These are phyloP conservation scores for Pelargonium cotyledonis DNA, from an alignment of 441 rosid species.

Conservation along the genomic window DNA sequence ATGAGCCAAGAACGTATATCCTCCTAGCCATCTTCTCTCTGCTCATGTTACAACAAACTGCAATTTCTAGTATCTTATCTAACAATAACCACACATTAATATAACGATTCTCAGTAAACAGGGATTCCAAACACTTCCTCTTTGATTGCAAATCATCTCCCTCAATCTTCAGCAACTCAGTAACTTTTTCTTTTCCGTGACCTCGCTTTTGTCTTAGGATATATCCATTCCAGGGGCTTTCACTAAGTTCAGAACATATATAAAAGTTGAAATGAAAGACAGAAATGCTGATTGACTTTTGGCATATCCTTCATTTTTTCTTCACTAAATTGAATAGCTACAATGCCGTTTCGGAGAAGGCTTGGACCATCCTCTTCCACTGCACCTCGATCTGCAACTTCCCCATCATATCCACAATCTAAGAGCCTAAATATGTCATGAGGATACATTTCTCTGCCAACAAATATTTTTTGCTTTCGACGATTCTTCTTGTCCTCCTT, in stretches of 20 bases:
- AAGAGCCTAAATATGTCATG: neutral
- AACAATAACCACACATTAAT: neutral
- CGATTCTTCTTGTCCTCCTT: neutral
- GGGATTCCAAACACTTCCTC: neutral
- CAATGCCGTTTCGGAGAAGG: neutral
- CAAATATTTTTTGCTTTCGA: neutral
- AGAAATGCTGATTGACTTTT: neutral
- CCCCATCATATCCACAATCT: neutral
- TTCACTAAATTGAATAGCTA: neutral
- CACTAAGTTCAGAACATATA: neutral
- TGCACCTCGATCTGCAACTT: neutral
- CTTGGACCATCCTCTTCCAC: neutral
- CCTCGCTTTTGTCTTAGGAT: neutral
- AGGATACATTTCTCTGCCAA: neutral
- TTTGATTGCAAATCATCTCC: neutral
- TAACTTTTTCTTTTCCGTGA: neutral
- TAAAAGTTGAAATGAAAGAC: neutral
- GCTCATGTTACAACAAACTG: neutral
- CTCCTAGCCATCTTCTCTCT: neutral
- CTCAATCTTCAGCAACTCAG: neutral
- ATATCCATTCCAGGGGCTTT: neutral
- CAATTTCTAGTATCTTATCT: neutral
- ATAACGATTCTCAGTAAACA: too few species aligned
- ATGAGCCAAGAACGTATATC: too few species aligned
- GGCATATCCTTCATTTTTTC: neutral